Conservation (phyloP, 139 green algal genomes). For the Microglena sp. region DNA sequence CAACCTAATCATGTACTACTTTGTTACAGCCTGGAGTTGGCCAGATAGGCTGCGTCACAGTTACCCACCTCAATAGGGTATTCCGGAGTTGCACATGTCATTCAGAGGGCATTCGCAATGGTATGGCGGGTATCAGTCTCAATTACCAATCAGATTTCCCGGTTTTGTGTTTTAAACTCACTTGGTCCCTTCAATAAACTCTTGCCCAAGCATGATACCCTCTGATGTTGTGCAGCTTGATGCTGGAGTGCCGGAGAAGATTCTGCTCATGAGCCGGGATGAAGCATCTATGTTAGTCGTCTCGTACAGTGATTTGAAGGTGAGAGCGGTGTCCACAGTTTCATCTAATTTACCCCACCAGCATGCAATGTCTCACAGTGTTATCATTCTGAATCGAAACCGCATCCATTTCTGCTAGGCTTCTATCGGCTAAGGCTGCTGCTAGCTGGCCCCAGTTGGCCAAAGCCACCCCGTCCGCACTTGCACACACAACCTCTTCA, state of each 20-base stretch:
- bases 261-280: conserved; percentile 80
- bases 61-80: no score
- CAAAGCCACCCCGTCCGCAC: conserved; percentile 35
- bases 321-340: no score
- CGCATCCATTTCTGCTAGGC: conserved; percentile 61
- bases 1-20: no score
- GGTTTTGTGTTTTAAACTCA: neutral
- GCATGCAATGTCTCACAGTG: conserved; percentile 13
- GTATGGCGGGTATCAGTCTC: no score
- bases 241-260: conserved; percentile 60
- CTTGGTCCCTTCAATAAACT: neutral
- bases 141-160: neutral
- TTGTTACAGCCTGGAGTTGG: no score
- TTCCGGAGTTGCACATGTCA: no score
- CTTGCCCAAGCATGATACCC: neutral
- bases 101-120: no score
- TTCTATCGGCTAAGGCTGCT: conserved; percentile 54
- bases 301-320: conserved; percentile 76
- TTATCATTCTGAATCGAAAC: conserved; percentile 37
- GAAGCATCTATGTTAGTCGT: conserved; percentile 80
- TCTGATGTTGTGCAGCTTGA: conserved; percentile 39
- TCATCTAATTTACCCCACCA: no score
- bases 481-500: no score
- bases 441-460: conserved; percentile 44
- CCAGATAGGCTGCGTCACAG: no score